Evolutionary conservation across 192 early-diverging fungal species (phyloP).

Genomic region (Linnemannia exigua): DNA sequence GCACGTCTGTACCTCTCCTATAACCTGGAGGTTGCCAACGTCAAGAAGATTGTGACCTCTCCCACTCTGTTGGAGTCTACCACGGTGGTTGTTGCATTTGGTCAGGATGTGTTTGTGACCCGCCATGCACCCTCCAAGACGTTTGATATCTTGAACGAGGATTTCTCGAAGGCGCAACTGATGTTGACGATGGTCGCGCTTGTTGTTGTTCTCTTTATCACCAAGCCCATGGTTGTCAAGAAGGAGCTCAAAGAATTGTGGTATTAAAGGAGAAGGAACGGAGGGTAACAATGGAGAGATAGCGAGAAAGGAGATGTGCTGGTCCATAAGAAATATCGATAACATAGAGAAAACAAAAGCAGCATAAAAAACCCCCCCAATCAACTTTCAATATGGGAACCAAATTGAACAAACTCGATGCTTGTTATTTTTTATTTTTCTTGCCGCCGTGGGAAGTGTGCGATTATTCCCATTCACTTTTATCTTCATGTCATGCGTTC

Average conservation of each 20-base stretch:
- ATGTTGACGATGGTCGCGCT: slow-evolving; percentile 87
- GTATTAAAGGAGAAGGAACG: too few species aligned
- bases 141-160: slow-evolving; percentile 95
- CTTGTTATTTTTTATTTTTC: too few species aligned
- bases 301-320: not conserved
- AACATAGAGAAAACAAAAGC: too few species aligned
- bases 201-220: slow-evolving; percentile 78
- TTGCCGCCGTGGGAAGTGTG: too few species aligned
- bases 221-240: slow-evolving; percentile 78
- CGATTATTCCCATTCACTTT: too few species aligned
- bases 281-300: too few species aligned
- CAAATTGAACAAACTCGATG: too few species aligned
- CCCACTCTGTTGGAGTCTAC: slow-evolving; percentile 95
- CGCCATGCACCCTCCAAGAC: slow-evolving; percentile 86
- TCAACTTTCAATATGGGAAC: too few species aligned
- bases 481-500: too few species aligned
- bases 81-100: slow-evolving; percentile 88
- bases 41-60: slow-evolving; percentile 76
- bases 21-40: slow-evolving; percentile 73
- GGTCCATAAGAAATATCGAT: not conserved
- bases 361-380: too few species aligned
- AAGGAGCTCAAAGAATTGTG: slow-evolving; percentile 51
- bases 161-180: slow-evolving; percentile 91
- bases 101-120: slow-evolving; percentile 92
- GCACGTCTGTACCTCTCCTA: slow-evolving; percentile 86